Evolutionary conservation across 2,329 filamentous ascomycete genomes (phyloP), one percentile per base, ranked within the genome.

Genomic region (Aspergillus calidoustus): DNA sequence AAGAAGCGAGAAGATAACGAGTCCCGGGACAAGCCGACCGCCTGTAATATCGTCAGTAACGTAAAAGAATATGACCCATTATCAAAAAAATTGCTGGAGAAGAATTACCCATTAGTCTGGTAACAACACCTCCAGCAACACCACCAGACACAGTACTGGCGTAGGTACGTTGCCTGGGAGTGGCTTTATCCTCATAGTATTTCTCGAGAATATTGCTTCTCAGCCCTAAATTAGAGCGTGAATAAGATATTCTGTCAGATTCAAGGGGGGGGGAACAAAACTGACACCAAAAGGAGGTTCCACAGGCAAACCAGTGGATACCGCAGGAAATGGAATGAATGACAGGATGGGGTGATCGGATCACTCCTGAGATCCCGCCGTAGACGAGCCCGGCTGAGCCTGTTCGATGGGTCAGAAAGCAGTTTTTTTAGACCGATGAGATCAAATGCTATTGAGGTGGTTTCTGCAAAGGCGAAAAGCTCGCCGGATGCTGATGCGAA

Each of bases 281-380:
- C 86, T 71, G 81, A 88, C 90, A 89, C 83, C 89, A 94, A 74
- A 89, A 97, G 17, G 87, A 90, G 51, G 85, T 87, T 41, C 92
- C 92, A 44, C 96, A 83, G 47, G 86, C 84, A 76, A 92, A 92
- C 86, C 91, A 97, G 78, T 96, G 92, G 46, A 91, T 81, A 19
- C 91, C 90, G 23, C 89, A 88, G 43, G 89, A 84, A 13, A 89
- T 68, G 0, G 91, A 89, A 77, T 92, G 94, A 7, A 94, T 77
- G 2, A 87, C 74, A 4, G 86, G 83, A 4, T 91, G 86, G 23
- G 81, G 83, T 19, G 89, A 89, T 61, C 87, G 85, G 52, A 93
- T 76, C 51, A 96, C 89, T 30, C 92, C 93, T 41, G 85, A 84
- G 54, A 89, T 85, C 55, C 90, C 88, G 41, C 90, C 90, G 56